These are phyloP conservation scores for Kregervanrija fluxuum DNA, from an alignment of 805 yeast genomes.

Conservation along the genomic window DNA sequence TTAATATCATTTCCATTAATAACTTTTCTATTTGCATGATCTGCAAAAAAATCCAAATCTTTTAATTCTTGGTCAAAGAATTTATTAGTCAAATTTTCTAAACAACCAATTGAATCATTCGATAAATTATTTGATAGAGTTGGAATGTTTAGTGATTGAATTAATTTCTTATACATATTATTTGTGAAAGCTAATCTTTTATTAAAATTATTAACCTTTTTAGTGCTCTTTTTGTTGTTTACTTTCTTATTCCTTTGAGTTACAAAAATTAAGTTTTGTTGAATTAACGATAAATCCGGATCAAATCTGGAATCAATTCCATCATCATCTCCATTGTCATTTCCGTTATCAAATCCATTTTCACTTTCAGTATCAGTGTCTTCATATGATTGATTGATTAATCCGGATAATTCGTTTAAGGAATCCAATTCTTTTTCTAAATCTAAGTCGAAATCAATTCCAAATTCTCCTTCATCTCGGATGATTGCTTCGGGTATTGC, in stretches of 20 bases:
- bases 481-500: slow-evolving; percentile 30
- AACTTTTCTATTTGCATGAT: slow-evolving; percentile 23
- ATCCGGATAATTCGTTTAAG: not conserved
- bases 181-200: slow-evolving; percentile 3
- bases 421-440: slow-evolving; percentile 6
- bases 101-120: slow-evolving; percentile 15
- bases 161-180: slow-evolving; percentile 10
- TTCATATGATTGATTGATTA: not conserved
- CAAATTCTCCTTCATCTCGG: slow-evolving; percentile 23
- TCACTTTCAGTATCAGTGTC: not conserved
- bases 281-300: slow-evolving; percentile 15
- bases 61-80: slow-evolving; percentile 29
- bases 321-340: slow-evolving; percentile 8
- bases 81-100: slow-evolving; percentile 28
- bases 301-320: slow-evolving; percentile 4
- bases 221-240: not conserved
- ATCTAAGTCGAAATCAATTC: slow-evolving; percentile 10
- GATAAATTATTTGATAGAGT: slow-evolving; percentile 14
- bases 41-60: slow-evolving; percentile 30
- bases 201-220: not conserved
- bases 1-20: slow-evolving; percentile 29
- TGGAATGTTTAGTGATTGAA: slow-evolving; percentile 13
- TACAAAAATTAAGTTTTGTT: not conserved
- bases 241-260: slow-evolving; percentile 1
- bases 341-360: slow-evolving; percentile 8